Evolutionary conservation across 495 filamentous ascomycete species (phyloP).

Genomic region (Hypoxylon rickii): DNA sequence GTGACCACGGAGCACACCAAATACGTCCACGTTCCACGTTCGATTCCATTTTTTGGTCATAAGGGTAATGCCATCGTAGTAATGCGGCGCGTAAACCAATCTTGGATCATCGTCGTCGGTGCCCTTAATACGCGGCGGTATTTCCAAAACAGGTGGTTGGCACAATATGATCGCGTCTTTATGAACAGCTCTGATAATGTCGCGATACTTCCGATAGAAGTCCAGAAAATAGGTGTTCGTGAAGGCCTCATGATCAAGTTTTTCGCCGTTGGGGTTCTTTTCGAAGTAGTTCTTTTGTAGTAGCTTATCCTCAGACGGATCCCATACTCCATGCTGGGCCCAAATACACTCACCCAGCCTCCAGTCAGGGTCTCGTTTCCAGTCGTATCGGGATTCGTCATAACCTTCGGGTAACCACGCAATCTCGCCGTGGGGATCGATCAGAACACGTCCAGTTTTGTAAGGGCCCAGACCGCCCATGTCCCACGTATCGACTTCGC

Average conservation of each 20-base stretch:
- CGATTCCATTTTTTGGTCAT: constrained; percentile 99
- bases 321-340: constrained; percentile 98
- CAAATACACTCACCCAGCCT: constrained; percentile 91
- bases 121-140: constrained; percentile 86
- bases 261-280: constrained; percentile 73
- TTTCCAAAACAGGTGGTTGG: constrained; percentile 88
- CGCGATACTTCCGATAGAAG: constrained; percentile 75
- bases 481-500: constrained; percentile 88
- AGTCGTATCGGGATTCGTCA: constrained; percentile 87
- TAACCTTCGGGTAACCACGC: constrained; percentile 82
- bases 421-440: constrained; percentile 84
- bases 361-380: constrained; percentile 86
- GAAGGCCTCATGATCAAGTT: constrained; percentile 79
- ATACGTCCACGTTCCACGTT: constrained; percentile 93
- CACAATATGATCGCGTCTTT: constrained; percentile 84
- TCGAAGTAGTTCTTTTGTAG: constrained; percentile 88
- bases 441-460: constrained; percentile 77
- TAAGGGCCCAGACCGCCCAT: constrained; percentile 92
- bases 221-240: constrained; percentile 88
- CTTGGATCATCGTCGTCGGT: constrained; percentile 86
- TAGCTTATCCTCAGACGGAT: constrained; percentile 75
- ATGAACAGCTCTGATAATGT: constrained; percentile 74
- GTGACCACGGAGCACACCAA: constrained; percentile 85
- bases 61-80: constrained; percentile 93
- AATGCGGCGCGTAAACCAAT: constrained; percentile 93